These are phyloP conservation scores for Cytospora schulzeri DNA, from an alignment of 2,329 filamentous ascomycete genomes.

Conservation along the genomic window DNA sequence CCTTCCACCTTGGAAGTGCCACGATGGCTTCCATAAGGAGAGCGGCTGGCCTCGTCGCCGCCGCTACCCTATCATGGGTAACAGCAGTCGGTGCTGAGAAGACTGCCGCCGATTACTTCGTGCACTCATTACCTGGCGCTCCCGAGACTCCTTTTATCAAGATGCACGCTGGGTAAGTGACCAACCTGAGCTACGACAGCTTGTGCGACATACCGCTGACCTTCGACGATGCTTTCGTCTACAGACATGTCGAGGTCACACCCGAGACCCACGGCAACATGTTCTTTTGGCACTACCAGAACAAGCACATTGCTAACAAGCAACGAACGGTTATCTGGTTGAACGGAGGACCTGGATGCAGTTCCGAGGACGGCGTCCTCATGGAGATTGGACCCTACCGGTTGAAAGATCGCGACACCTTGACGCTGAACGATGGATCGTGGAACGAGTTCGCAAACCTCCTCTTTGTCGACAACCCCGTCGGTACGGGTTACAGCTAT, in stretches of 20 bases:
- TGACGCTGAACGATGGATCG: constrained; percentile 86
- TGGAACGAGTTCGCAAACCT: constrained; percentile 99
- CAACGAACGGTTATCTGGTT: constrained; percentile 95
- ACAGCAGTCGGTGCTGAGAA: constrained; percentile 42
- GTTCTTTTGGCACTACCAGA: constrained; percentile 98
- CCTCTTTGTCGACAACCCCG: constrained; percentile 95
- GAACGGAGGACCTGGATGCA: constrained; percentile 95
- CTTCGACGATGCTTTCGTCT: background rate
- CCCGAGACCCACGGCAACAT: constrained; percentile 86
- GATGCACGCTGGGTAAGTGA: constrained; percentile 93
- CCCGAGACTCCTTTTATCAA: constrained; percentile 79
- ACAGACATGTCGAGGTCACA: constrained; percentile 87
- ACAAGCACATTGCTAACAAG: constrained; percentile 88
- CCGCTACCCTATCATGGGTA: constrained; percentile 48
- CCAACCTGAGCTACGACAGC: background rate
- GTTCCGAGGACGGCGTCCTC: constrained; percentile 92
- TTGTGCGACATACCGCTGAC: background rate
- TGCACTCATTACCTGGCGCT: constrained; percentile 80
- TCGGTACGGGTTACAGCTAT: constrained; percentile 95
- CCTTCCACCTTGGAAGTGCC: constrained; percentile 24
- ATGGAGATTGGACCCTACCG: constrained; percentile 97
- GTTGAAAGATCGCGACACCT: constrained; percentile 69
- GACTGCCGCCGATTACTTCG: constrained; percentile 84
- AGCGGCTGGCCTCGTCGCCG: constrained; percentile 31
- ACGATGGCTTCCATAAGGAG: constrained; percentile 33